Conservation (phyloP, 306 rosid genomes). For the Lathyrus tuberosus region DNA sequence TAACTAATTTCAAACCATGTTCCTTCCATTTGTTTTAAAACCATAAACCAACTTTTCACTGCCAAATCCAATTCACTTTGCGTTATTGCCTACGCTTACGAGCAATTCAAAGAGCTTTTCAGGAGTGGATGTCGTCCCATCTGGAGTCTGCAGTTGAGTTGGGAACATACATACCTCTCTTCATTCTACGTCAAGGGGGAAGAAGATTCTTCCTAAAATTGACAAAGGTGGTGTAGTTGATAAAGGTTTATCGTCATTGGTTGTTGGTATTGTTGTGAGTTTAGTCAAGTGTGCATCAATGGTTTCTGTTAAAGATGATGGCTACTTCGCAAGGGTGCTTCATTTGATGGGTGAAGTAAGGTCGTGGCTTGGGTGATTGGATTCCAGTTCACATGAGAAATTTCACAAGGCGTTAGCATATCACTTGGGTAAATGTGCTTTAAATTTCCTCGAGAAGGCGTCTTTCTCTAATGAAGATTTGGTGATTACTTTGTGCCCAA, state of each 20-base stretch:
- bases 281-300: slow-evolving; percentile 61
- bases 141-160: no score
- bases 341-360: slow-evolving; percentile 68
- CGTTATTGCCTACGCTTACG: no score
- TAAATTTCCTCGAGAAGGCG: slow-evolving; percentile 53
- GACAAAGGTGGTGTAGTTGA: slow-evolving; percentile 51
- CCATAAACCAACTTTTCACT: no score
- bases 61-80: no score
- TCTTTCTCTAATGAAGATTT: slow-evolving; percentile 43
- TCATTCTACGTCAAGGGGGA: no score
- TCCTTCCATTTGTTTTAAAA: no score
- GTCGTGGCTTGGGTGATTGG: slow-evolving; percentile 81
- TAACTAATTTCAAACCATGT: no score
- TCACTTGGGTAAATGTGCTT: slow-evolving; percentile 61
- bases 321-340: slow-evolving; percentile 52
- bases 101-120: no score
- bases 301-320: slow-evolving; percentile 51
- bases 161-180: no score
- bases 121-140: no score
- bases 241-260: slow-evolving; percentile 48
- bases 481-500: slow-evolving; percentile 45
- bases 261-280: slow-evolving; percentile 55
- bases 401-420: slow-evolving; percentile 56
- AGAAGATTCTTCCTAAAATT: slow-evolving; percentile 53
- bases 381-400: slow-evolving; percentile 63